Evolutionary conservation across 768 basidiomycete species (phyloP).

Genomic region (Pilatotrama ljubarskyi): DNA sequence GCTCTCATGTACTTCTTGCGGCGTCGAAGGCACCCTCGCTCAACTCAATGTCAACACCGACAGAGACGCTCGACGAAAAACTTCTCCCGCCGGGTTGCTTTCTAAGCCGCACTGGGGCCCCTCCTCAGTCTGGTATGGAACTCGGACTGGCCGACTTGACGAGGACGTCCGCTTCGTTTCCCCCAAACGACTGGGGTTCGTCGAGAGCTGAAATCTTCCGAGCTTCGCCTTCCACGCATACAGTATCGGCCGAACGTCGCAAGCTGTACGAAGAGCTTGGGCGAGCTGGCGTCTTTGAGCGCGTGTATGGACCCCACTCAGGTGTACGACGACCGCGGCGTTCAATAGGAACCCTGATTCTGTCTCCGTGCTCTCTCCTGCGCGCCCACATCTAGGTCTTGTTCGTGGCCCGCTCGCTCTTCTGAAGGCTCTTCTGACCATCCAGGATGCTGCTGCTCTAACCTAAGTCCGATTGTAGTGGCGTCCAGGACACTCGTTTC

Average conservation of each 20-base stretch:
- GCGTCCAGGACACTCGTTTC: constrained; percentile 8
- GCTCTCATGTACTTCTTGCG: background rate
- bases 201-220: background rate
- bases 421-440: background rate
- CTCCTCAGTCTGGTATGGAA: too few relatives aligned
- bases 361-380: background rate
- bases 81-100: background rate
- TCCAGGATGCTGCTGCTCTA: background rate
- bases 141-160: too few relatives aligned
- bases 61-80: background rate
- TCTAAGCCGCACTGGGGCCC: background rate
- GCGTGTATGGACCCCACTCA: background rate
- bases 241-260: too few relatives aligned
- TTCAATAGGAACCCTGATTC: background rate
- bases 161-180: background rate
- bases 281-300: too few relatives aligned
- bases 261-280: too few relatives aligned
- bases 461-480: background rate
- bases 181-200: background rate
- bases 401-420: background rate
- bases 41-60: background rate
- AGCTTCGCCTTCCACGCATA: background rate
- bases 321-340: background rate
- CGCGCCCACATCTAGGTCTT: background rate
- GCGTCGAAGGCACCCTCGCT: background rate